Percentiles rank a stretch among this genome's conserved stretches.
Evolutionary conservation across 192 early-diverging fungal species (phyloP).

Genomic region (Hyaloraphidium curvatum): DNA sequence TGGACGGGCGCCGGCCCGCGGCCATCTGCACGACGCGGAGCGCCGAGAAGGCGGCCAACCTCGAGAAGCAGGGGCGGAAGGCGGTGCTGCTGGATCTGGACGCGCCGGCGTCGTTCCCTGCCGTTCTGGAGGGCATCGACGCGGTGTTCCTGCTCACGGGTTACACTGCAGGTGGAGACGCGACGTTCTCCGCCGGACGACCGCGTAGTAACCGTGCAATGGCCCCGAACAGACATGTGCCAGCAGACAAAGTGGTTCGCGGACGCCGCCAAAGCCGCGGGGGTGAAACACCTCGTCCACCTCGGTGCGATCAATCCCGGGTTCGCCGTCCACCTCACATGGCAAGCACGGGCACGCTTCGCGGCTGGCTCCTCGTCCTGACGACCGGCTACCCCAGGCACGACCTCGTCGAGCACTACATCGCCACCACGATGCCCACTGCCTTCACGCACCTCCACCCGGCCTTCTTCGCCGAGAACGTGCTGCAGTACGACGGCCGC

Average conservation of each 20-base stretch:
- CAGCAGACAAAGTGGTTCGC: neutral
- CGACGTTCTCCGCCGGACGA: neutral
- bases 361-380: neutral
- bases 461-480: neutral
- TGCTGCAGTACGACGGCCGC: neutral
- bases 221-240: too few species aligned
- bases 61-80: neutral
- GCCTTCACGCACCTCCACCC: neutral
- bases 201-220: neutral
- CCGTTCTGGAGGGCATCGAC: neutral
- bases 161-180: neutral
- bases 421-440: neutral
- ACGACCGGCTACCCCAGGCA: neutral
- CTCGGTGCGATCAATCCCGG: neutral
- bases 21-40: neutral
- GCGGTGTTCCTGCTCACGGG: too few species aligned
- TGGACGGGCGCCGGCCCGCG: neutral
- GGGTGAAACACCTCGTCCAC: neutral
- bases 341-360: neutral
- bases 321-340: neutral
- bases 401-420: conserved; percentile 1
- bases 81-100: neutral
- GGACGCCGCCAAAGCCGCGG: neutral
- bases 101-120: neutral
- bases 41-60: neutral